These are phyloP conservation scores for Leccinum imitatum DNA, from an alignment of 768 basidiomycete genomes.

Conservation along the genomic window DNA sequence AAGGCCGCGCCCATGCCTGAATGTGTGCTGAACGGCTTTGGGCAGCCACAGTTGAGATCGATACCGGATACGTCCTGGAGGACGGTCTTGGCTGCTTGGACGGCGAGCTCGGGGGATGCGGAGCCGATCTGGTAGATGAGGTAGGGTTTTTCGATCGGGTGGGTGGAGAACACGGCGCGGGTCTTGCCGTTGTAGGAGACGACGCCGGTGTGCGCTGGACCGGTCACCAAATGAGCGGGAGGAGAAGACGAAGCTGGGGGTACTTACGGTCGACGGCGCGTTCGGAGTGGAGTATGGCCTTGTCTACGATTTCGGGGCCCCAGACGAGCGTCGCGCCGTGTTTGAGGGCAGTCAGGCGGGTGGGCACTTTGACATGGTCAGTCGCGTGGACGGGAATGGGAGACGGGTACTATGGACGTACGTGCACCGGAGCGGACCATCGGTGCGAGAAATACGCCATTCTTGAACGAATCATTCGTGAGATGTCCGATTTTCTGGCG, in stretches of 20 bases:
- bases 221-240: conserved; percentile 2
- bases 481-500: conserved; percentile 57
- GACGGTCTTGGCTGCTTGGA: conserved; percentile 86
- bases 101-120: conserved; percentile 84
- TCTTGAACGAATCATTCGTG: conserved; percentile 73
- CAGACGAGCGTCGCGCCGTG: conserved; percentile 94
- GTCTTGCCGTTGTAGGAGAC: conserved; percentile 83
- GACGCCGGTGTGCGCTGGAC: conserved; percentile 79
- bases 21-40: conserved; percentile 92
- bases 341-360: conserved; percentile 81
- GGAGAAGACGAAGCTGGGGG: neutral
- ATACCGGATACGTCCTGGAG: conserved; percentile 88
- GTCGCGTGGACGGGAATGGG: neutral
- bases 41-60: conserved; percentile 98
- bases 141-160: conserved; percentile 92
- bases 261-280: conserved; percentile 84
- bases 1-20: conserved; percentile 97
- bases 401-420: conserved; percentile 40
- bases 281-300: conserved; percentile 84
- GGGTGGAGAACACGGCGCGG: conserved; percentile 86
- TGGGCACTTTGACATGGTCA: conserved; percentile 62
- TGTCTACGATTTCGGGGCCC: conserved; percentile 97
- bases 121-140: conserved; percentile 96
- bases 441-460: conserved; percentile 93
- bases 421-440: conserved; percentile 95